Conservation (phyloP, 805 yeast species). For the Pichia sporocuriosa region DNA sequence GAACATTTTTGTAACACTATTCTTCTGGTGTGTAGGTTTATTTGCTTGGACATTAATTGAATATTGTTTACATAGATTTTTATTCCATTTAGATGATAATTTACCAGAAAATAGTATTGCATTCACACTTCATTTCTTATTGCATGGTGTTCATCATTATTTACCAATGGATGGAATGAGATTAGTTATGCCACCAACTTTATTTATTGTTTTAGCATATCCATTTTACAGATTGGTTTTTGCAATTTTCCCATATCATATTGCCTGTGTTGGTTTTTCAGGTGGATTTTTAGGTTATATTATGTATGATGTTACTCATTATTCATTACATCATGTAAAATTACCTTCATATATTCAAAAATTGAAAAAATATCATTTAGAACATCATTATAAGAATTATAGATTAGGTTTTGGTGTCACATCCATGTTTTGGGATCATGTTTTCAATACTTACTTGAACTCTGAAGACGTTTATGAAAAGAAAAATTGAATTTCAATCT, state of each 20-base stretch:
- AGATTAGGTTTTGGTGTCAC: constrained; percentile 97
- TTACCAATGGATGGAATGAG: constrained; percentile 94
- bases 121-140: constrained; percentile 76
- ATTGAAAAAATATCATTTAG: constrained; percentile 85
- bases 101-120: constrained; percentile 76
- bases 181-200: constrained; percentile 93
- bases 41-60: constrained; percentile 92
- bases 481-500: constrained; percentile 21
- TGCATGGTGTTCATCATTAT: constrained; percentile 96
- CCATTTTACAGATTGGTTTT: constrained; percentile 84
- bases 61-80: constrained; percentile 78
- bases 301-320: constrained; percentile 89
- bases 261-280: constrained; percentile 88
- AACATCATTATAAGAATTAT: constrained; percentile 96
- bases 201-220: constrained; percentile 60
- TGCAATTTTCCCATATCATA: constrained; percentile 64
- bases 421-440: constrained; percentile 85
- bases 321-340: constrained; percentile 81
- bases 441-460: constrained; percentile 75
- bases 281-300: constrained; percentile 96
- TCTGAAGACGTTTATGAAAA: constrained; percentile 40
- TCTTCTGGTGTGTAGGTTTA: constrained; percentile 72
- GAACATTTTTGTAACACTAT: constrained; percentile 39
- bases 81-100: constrained; percentile 85
- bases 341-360: constrained; percentile 73